Conservation (phyloP, 1,139 yeast genomes). For the Geotrichum aggregatum region DNA sequence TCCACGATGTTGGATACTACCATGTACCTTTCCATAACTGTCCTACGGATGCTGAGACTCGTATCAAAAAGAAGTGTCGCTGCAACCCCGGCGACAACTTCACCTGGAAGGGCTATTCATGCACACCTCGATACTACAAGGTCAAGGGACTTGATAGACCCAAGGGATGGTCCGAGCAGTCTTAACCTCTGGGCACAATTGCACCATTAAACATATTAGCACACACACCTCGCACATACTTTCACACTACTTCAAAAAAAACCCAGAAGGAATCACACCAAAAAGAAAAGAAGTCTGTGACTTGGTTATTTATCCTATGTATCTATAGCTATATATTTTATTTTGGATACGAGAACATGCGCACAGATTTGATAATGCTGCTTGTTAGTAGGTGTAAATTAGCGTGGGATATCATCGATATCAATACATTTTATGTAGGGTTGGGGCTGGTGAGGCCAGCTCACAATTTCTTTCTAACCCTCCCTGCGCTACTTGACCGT, state of each 20-base stretch:
- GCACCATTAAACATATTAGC: too few relatives aligned
- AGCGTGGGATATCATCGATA: too few relatives aligned
- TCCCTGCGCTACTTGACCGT: background rate
- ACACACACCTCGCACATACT: too few relatives aligned
- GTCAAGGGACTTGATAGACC: constrained; percentile 41
- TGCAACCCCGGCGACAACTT: constrained; percentile 63
- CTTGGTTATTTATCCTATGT: too few relatives aligned
- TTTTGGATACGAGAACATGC: too few relatives aligned
- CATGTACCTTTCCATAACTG: constrained; percentile 81
- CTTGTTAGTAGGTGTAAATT: background rate
- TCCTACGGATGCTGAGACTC: constrained; percentile 46
- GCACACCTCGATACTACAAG: constrained; percentile 69
- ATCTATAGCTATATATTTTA: too few relatives aligned
- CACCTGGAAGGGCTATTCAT: constrained; percentile 82
- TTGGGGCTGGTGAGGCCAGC: constrained; percentile 2
- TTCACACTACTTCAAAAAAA: too few relatives aligned
- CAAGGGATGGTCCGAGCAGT: constrained; percentile 20
- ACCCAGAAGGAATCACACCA: too few relatives aligned
- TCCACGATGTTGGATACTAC: constrained; percentile 76
- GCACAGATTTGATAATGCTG: background rate
- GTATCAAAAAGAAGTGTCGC: constrained; percentile 48
- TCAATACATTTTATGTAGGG: too few relatives aligned
- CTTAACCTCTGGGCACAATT: too few relatives aligned
- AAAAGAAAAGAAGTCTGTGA: too few relatives aligned
- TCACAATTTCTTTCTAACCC: background rate